A percentile compares a stretch with the other conserved stretches of the same genome.
Conservation (phyloP, 257 asterid species). For the Jaltomata sinuosa region DNA sequence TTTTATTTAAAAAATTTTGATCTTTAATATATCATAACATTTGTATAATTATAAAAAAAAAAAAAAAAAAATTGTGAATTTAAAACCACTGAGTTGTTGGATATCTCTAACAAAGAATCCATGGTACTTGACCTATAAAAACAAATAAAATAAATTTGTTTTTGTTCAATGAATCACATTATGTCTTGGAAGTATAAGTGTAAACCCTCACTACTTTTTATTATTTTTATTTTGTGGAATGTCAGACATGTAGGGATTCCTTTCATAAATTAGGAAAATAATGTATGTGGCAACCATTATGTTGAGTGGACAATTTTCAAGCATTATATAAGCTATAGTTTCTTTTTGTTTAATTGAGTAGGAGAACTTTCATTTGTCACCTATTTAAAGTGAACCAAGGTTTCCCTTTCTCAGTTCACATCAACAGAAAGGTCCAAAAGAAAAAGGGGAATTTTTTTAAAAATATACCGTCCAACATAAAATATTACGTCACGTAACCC, state of each 20-base stretch:
- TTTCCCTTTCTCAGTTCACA: background rate
- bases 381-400: background rate
- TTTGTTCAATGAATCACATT: background rate
- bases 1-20: background rate
- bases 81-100: background rate
- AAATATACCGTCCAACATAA: no score
- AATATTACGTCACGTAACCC: no score
- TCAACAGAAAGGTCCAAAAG: background rate
- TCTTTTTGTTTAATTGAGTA: background rate
- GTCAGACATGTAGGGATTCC: background rate
- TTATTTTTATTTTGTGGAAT: background rate
- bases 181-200: background rate
- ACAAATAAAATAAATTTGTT: background rate
- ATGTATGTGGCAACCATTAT: background rate
- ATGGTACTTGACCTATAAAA: background rate
- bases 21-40: background rate
- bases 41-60: background rate
- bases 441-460: no score
- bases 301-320: background rate
- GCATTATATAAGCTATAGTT: background rate
- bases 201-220: background rate
- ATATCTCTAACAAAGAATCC: background rate
- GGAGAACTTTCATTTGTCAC: conserved; percentile 3
- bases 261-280: background rate
- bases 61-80: no score